Conservation (phyloP, 306 rosid genomes). For the Dryas octopetala region DNA sequence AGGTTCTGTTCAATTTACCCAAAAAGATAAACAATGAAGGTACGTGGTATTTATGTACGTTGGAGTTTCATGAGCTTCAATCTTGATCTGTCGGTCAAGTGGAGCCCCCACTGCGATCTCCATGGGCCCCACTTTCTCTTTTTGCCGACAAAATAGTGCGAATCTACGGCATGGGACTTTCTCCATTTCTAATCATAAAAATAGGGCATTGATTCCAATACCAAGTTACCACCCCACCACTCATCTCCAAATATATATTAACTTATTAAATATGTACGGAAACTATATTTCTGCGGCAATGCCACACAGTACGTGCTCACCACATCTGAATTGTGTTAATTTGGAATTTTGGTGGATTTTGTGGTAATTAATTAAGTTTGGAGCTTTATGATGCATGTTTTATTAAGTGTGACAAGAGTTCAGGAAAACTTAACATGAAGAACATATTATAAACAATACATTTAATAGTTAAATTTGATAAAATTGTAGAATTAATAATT, state of each 20-base stretch:
- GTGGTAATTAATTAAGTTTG: too few species aligned
- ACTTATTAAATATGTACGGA: neutral
- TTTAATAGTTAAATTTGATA: too few species aligned
- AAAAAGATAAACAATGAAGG: neutral
- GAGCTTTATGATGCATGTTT: too few species aligned
- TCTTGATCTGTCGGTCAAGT: conserved; percentile 47
- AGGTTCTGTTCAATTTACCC: too few species aligned
- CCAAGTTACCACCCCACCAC: too few species aligned
- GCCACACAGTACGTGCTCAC: too few species aligned
- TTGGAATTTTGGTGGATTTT: too few species aligned
- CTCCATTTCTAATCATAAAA: conserved; percentile 23
- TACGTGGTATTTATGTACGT: neutral
- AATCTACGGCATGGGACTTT: neutral
- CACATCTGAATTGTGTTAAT: too few species aligned
- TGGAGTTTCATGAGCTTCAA: conserved; percentile 15
- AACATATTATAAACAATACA: too few species aligned
- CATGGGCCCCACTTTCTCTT: conserved; percentile 14
- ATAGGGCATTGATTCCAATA: conserved; percentile 8
- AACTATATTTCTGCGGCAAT: neutral
- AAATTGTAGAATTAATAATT: too few species aligned
- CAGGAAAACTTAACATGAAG: too few species aligned
- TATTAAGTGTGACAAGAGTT: too few species aligned
- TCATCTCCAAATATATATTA: neutral
- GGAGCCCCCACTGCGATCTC: conserved; percentile 33
- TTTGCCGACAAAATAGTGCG: conserved; percentile 62